Evolutionary conservation across 208 protist species (phyloP), one percentile per base, ranked within the genome.

Genomic region (Leishmania guyanensis): DNA sequence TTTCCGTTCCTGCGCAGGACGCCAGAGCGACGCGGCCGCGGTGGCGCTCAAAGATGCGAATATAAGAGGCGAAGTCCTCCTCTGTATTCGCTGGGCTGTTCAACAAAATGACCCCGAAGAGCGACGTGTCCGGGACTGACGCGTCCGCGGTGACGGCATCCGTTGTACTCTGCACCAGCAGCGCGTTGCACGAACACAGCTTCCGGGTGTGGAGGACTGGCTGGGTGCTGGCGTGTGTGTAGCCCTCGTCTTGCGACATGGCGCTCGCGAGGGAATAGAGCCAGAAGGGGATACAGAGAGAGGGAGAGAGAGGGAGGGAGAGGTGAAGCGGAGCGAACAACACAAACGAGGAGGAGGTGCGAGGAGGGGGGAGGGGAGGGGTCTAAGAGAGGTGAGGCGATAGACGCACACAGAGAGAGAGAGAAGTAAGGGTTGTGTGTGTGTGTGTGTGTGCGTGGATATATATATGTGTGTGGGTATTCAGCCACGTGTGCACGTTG

Each of bases 31-130:
- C n/a, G 46, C 56, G 16, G 43, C 69, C 65, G 39, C 90, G 86
- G 51, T 89, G 78, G 14, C 76, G 65, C n/a, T 65, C 33, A 8
- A 80, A 89, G 26, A 92, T 83, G 12, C 84, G 84, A 4, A 93
- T 54, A 81, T 94, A 96, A 65, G 91, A 83, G 12, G 88, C 88
- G 50, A 88, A 93, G 36, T 93, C 88, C 65, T 80, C 86, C 1
- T 68, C 73, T 22, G 79, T 84, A 77, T 86, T 92, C 66, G 82
- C 78, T 3, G 91, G 93, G 75, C 88, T 94, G 83, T 96, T 96
- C 39, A 96, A 75, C 46, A 96, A 77, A 50, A 96, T 65, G 29
- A 94, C 93, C 1, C 80, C 89, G 51, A 84, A 85, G 62, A 94
- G 86, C 1, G 80, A 78, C 22, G 81, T 80, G 72, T 83, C 83